Evolutionary conservation across 1,284 basidiomycete genomes (phyloP).

Genomic region (Cronartium ribicola): DNA sequence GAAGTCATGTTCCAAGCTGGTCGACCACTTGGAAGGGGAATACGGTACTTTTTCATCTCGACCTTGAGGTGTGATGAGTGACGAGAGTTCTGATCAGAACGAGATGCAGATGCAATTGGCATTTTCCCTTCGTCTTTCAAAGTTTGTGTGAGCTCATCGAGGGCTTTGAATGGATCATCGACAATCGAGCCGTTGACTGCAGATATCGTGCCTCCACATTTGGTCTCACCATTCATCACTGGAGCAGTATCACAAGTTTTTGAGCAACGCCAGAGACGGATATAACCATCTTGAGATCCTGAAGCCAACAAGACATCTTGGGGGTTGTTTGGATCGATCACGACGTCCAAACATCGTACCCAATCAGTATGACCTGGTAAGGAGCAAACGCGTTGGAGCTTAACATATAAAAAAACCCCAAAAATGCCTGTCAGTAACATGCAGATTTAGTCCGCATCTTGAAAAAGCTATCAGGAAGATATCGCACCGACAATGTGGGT

Average conservation of each 20-base stretch:
- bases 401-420: slow-evolving; percentile 54
- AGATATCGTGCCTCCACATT: slow-evolving; percentile 43
- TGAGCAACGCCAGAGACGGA: slow-evolving; percentile 77
- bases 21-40: slow-evolving; percentile 50
- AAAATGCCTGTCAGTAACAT: slow-evolving; percentile 28
- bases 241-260: background rate
- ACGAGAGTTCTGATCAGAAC: slow-evolving; percentile 63
- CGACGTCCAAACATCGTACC: slow-evolving; percentile 74
- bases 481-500: slow-evolving; percentile 46
- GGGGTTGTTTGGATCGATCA: slow-evolving; percentile 50
- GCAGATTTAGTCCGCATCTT: background rate
- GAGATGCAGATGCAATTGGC: slow-evolving; percentile 54
- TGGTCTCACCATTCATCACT: slow-evolving; percentile 7
- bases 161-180: slow-evolving; percentile 29
- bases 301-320: slow-evolving; percentile 67
- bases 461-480: slow-evolving; percentile 51
- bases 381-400: slow-evolving; percentile 46
- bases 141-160: slow-evolving; percentile 58
- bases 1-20: slow-evolving; percentile 71
- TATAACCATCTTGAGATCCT: slow-evolving; percentile 85
- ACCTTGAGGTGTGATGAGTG: slow-evolving; percentile 58
- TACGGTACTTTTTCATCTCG: slow-evolving; percentile 24
- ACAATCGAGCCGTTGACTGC: background rate
- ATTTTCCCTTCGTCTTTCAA: slow-evolving; percentile 76
- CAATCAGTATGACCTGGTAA: slow-evolving; percentile 91